Base-by-base conservation (phyloP, 345 rosid species). In the Arabis hirsuta region DNA sequence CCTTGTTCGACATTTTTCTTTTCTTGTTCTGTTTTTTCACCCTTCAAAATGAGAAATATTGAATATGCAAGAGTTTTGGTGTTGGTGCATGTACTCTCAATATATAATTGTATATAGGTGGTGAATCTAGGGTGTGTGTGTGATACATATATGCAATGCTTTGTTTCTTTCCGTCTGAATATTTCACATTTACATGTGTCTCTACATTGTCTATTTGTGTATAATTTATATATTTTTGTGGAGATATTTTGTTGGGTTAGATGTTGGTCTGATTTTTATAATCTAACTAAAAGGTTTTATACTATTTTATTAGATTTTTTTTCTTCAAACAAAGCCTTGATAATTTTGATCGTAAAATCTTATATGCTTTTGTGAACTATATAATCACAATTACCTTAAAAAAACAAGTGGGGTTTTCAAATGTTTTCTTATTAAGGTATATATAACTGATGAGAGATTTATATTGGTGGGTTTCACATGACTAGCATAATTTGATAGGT, bases 1-100 rank as follows among this genome's bases (percentile, higher is more conserved):
- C 82, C 63, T 63, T 83, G 27, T 72, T 71, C 55, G 81, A 47
- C 81, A 83, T 72, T 11, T 65, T 12, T 29, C 3, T 27, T 55
- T 60, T 27, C 32, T 47, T 31, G 27, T 61, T 29, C 53, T 14
- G 26, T 24, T 69, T 19, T 62, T 62, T 44, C 19, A 3, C 24
- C 19, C 2, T 2, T 24, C 4, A 13, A 16, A 71, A n/a, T 71
- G 69, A 32, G 47, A 60, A 6, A 5, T 69, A 9, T 10, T 14
- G 51, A 34, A 43, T 62, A 72, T 32, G 47, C 44, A 44, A 45
- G 57, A 55, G 31, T 44, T 45, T 54, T 8, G 19, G 63, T 45
- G 47, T n/a, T 22, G 20, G 10, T 26, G n/a, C n/a, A n/a, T n/a
- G 50, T 29, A 24, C 4, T 36, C 55, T 43, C 55, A 44, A 53